These are phyloP conservation scores for Vickermania spadyakhi DNA, from an alignment of 208 protist genomes.

Conservation along the genomic window DNA sequence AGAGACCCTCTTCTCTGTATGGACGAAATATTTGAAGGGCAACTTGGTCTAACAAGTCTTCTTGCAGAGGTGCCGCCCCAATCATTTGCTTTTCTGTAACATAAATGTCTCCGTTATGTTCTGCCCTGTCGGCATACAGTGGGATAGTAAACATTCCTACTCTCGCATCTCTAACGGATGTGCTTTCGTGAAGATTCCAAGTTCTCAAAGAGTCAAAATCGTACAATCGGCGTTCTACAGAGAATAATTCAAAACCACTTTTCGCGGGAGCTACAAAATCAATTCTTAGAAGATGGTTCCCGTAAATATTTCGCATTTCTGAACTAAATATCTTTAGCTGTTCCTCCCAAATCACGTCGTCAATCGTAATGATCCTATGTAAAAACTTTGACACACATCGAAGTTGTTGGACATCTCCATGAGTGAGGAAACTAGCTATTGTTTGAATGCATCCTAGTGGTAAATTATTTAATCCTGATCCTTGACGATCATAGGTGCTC, in stretches of 20 bases:
- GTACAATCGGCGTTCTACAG: slow-evolving; percentile 51
- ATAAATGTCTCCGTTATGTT: neutral
- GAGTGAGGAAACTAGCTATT: neutral
- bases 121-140: slow-evolving; percentile 18
- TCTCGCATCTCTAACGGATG: slow-evolving; percentile 20
- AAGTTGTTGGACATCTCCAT: neutral
- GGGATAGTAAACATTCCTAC: slow-evolving; percentile 45
- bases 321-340: slow-evolving; percentile 55
- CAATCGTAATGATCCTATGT: neutral
- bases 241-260: slow-evolving; percentile 49
- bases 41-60: neutral
- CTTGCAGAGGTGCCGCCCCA: neutral
- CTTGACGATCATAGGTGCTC: neutral
- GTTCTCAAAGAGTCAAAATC: slow-evolving; percentile 54
- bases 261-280: slow-evolving; percentile 16
- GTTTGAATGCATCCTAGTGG: neutral
- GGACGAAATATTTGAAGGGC: no score
- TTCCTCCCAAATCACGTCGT: slow-evolving; percentile 51
- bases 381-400: neutral
- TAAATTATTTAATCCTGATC: neutral
- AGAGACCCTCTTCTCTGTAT: neutral
- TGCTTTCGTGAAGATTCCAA: slow-evolving; percentile 57
- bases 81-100: neutral
- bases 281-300: slow-evolving; percentile 38
- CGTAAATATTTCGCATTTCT: slow-evolving; percentile 39